Percentiles rank a stretch among this genome's conserved stretches.
These are phyloP conservation scores for Myrica gale DNA, from an alignment of 306 rosid species.

Conservation along the genomic window DNA sequence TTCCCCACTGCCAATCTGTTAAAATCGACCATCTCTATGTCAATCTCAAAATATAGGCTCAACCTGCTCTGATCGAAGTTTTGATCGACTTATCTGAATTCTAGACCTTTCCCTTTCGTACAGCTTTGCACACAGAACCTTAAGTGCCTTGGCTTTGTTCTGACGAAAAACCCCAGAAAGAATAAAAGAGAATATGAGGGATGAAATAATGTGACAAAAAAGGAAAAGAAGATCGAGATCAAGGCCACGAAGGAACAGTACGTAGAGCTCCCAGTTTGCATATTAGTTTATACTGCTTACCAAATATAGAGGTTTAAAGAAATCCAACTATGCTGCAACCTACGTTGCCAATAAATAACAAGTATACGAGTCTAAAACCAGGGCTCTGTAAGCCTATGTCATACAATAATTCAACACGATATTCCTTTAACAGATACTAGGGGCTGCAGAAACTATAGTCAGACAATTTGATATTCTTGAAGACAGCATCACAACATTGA, in stretches of 20 bases:
- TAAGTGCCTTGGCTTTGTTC: conserved; percentile 93
- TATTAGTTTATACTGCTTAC: not conserved
- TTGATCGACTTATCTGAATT: conserved; percentile 62
- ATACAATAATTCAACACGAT: not conserved
- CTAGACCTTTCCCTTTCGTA: conserved; percentile 81
- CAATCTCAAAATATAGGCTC: conserved; percentile 22
- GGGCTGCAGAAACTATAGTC: not conserved
- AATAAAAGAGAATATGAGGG: conserved; percentile 4
- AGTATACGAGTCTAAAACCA: not conserved
- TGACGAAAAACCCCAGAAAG: conserved; percentile 33
- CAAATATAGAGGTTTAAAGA: not conserved
- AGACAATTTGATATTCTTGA: not conserved
- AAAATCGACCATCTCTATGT: conserved; percentile 19
- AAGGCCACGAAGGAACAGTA: not conserved
- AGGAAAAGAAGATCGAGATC: not conserved
- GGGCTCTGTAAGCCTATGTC: not conserved
- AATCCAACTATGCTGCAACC: not conserved
- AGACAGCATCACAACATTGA: not conserved
- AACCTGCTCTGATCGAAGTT: conserved; percentile 82
- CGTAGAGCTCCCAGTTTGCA: conserved; percentile 15
- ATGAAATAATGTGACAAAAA: not conserved
- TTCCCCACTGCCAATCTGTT: conserved; percentile 90
- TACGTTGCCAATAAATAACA: not conserved
- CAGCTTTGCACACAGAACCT: conserved; percentile 80
- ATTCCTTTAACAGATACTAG: too few relatives aligned